Conservation (phyloP, 805 yeast species). For the Metschnikowia vanudenii region DNA sequence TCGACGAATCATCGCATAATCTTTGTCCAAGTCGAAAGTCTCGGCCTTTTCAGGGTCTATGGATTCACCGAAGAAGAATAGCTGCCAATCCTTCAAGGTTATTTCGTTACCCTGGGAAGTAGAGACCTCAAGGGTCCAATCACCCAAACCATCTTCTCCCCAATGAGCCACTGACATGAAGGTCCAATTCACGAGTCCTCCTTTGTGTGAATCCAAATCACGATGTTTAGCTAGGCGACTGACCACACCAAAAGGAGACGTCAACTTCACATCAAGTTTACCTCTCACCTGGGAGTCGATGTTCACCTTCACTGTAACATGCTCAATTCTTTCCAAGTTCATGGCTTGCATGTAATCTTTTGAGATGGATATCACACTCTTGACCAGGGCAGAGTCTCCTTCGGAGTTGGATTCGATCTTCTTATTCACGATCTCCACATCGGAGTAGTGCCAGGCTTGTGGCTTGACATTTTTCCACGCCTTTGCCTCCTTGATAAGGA, state of each 20-base stretch:
- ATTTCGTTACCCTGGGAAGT: slow-evolving; percentile 37
- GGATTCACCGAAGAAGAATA: slow-evolving; percentile 80
- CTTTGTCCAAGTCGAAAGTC: slow-evolving; percentile 50
- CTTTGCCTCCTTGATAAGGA: slow-evolving; percentile 68
- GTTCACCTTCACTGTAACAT: slow-evolving; percentile 77
- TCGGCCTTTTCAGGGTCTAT: slow-evolving; percentile 62
- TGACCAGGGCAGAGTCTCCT: slow-evolving; percentile 20
- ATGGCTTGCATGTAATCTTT: slow-evolving; percentile 48
- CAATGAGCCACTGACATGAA: slow-evolving; percentile 98
- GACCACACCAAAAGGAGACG: slow-evolving; percentile 71
- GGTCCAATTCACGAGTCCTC: slow-evolving; percentile 79
- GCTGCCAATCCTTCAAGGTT: slow-evolving; percentile 63
- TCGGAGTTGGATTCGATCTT: slow-evolving; percentile 15
- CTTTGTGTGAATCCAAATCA: slow-evolving; percentile 49
- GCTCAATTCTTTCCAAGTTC: slow-evolving; percentile 76
- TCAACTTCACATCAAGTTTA: slow-evolving; percentile 56
- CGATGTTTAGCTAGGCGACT: slow-evolving; percentile 76
- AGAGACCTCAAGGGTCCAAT: slow-evolving; percentile 71
- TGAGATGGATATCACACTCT: slow-evolving; percentile 42
- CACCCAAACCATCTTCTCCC: slow-evolving; percentile 82
- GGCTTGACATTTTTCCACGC: slow-evolving; percentile 86
- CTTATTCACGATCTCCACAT: slow-evolving; percentile 35
- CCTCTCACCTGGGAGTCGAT: slow-evolving; percentile 70
- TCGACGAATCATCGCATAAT: slow-evolving; percentile 42
- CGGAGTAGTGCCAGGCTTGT: slow-evolving; percentile 74